These are phyloP conservation scores for Stentor roeselii DNA, from an alignment of 73 alveolate species.

Conservation along the genomic window DNA sequence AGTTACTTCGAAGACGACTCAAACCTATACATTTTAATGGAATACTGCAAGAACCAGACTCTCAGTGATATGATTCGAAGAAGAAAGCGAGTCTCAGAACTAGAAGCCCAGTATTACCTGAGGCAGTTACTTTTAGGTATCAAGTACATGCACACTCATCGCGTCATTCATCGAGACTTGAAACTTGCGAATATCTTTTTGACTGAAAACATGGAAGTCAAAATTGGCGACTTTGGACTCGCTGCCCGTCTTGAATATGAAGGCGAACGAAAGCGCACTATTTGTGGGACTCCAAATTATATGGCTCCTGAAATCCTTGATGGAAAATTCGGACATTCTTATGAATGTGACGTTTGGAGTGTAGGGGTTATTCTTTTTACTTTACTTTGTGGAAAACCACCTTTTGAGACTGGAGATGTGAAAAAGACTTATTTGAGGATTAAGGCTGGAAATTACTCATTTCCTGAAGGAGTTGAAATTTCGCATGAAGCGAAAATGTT, in stretches of 20 bases:
- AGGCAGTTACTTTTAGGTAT: slow-evolving; percentile 55
- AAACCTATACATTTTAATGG: slow-evolving; percentile 58
- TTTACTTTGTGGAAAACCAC: slow-evolving; percentile 49
- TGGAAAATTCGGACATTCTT: slow-evolving; percentile 61
- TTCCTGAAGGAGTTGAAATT: slow-evolving; percentile 72
- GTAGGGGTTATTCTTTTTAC: slow-evolving; percentile 56
- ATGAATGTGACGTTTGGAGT: slow-evolving; percentile 69
- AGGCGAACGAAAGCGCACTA: slow-evolving; percentile 68
- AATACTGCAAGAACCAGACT: slow-evolving; percentile 69
- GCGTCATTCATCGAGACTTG: slow-evolving; percentile 76
- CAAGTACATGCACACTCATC: slow-evolving; percentile 54
- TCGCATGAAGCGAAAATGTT: slow-evolving; percentile 69
- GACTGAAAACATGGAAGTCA: slow-evolving; percentile 57
- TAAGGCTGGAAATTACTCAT: slow-evolving; percentile 40
- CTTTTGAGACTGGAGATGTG: slow-evolving; percentile 62
- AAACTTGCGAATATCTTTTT: slow-evolving; percentile 74
- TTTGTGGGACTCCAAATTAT: slow-evolving; percentile 84
- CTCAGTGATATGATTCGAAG: slow-evolving; percentile 60
- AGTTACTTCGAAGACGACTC: slow-evolving; percentile 69
- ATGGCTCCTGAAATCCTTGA: too few species aligned
- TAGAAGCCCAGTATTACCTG: slow-evolving; percentile 65
- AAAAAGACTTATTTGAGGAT: slow-evolving; percentile 67
- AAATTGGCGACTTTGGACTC: slow-evolving; percentile 76
- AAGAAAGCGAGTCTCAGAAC: slow-evolving; percentile 65
- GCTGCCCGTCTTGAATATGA: slow-evolving; percentile 72